A percentile compares a stretch with the other conserved stretches of the same genome.
phyloP scores from a whole-genome alignment of 805 yeast species.

The Lachancea waltii region DNA sequence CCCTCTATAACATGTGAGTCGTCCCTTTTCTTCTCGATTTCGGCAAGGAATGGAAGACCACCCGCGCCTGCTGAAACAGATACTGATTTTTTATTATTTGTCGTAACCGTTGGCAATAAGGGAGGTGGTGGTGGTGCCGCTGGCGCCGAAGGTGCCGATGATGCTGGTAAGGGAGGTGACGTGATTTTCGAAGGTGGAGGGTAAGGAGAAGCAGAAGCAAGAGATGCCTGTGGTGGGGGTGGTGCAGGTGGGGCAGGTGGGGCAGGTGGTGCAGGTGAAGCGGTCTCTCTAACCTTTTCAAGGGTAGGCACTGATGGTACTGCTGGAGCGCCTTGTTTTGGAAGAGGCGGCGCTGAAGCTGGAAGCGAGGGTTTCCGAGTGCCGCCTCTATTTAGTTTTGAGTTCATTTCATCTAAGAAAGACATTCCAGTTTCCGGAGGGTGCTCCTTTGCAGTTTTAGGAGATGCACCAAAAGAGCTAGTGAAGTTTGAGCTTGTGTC shows the following conservation, averaged over 20 bases:
- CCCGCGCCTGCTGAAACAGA: too few relatives aligned
- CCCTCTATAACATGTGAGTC: constrained; percentile 45
- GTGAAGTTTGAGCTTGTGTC: too few relatives aligned
- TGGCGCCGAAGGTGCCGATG: constrained; percentile 10
- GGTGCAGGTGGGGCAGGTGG: constrained; percentile 23
- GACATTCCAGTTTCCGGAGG: constrained; percentile 21
- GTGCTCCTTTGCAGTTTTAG: constrained; percentile 11
- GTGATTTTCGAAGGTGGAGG: constrained; percentile 21
- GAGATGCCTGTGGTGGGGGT: constrained; percentile 12
- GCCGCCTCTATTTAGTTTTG: constrained; percentile 18
- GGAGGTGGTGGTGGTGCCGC: constrained; percentile 14
- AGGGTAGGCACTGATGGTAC: too few relatives aligned
- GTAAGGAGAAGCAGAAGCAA: constrained; percentile 24
- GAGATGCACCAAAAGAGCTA: too few relatives aligned
- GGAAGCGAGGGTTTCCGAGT: constrained; percentile 13
- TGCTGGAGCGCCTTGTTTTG: constrained; percentile 15
- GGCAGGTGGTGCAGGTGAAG: constrained; percentile 19
- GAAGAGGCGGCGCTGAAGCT: constrained; percentile 7
- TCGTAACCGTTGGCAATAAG: constrained; percentile 11
- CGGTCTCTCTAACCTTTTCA: too few relatives aligned
- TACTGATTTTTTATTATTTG: constrained; percentile 7
- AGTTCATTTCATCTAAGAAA: constrained; percentile 28
- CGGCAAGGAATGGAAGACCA: constrained; percentile 52
- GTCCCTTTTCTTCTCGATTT: constrained; percentile 49
- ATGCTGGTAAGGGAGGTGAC: constrained; percentile 12